phyloP scores from a whole-genome alignment of 208 protist genomes.

The Strigomonas culicis region DNA sequence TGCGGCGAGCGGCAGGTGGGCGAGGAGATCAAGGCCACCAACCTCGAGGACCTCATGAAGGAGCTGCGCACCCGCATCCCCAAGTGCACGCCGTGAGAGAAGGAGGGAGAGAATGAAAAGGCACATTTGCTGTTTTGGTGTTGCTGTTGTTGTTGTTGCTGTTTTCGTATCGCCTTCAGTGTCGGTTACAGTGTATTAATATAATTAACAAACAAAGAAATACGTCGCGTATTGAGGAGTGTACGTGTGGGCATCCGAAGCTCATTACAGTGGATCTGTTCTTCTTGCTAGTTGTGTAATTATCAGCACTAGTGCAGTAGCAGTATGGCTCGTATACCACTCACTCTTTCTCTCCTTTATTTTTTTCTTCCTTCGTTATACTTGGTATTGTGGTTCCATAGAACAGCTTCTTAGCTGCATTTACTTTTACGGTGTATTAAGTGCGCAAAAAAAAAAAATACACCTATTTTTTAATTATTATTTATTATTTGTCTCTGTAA shows the following conservation, averaged over 20 bases:
- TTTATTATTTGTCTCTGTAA: neutral
- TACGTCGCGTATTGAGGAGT: neutral
- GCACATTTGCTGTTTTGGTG: neutral
- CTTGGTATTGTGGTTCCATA: no score
- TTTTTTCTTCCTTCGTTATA: neutral
- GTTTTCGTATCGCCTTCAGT: neutral
- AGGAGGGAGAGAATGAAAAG: neutral
- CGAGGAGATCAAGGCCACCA: conserved; percentile 81
- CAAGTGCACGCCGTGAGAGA: neutral
- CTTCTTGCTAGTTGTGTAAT: neutral
- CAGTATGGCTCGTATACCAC: neutral
- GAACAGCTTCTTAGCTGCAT: neutral
- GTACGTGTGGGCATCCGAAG: neutral
- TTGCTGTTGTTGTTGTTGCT: neutral
- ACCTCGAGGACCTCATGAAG: conserved; percentile 76
- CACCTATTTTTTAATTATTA: neutral
- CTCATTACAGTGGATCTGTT: neutral
- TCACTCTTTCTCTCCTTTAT: conserved; percentile 1
- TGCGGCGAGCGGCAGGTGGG: conserved; percentile 74
- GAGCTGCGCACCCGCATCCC: conserved; percentile 50
- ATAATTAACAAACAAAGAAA: neutral
- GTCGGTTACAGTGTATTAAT: neutral
- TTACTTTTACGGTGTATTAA: neutral
- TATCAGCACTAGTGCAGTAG: no score
- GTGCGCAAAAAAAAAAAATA: neutral